A percentile compares a stretch with the other conserved stretches of the same genome.
Conservation (phyloP, 2,329 filamentous ascomycete genomes). For the Aspergillus nomiae region DNA sequence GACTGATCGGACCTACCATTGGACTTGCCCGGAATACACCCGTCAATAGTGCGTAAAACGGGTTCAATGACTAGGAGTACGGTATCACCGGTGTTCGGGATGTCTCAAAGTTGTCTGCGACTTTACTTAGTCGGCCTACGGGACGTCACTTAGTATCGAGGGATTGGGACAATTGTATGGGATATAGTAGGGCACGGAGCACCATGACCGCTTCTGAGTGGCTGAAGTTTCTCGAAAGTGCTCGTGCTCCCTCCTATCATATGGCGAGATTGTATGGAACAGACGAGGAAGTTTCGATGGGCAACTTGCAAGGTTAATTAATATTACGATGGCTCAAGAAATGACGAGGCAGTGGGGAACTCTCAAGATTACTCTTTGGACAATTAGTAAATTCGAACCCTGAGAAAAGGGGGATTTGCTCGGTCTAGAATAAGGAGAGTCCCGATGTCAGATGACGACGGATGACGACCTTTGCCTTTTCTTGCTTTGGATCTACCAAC, state of each 20-base stretch:
- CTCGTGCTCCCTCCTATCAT: not conserved
- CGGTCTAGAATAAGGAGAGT: not conserved
- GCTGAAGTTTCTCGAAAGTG: not conserved
- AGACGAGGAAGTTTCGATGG: not conserved
- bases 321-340: constrained; percentile 1
- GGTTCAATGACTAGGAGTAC: not conserved
- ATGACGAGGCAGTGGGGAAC: constrained; percentile 2
- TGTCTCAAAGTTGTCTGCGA: not conserved
- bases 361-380: not conserved
- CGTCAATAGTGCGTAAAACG: not conserved
- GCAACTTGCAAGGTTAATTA: not conserved
- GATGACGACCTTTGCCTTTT: not conserved
- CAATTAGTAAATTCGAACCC: constrained; percentile 1
- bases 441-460: not conserved
- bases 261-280: not conserved
- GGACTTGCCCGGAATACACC: not conserved
- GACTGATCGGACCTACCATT: not conserved
- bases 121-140: not conserved
- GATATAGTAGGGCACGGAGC: constrained; percentile 1
- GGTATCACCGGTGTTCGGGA: not conserved
- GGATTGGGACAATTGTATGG: not conserved
- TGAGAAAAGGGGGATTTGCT: constrained; percentile 1
- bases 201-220: not conserved
- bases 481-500: not conserved
- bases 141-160: not conserved